Percentiles rank a stretch among this genome's conserved stretches.
phyloP scores from a whole-genome alignment of 163 green algal species.

The Coccomyxa subellipsoidea region DNA sequence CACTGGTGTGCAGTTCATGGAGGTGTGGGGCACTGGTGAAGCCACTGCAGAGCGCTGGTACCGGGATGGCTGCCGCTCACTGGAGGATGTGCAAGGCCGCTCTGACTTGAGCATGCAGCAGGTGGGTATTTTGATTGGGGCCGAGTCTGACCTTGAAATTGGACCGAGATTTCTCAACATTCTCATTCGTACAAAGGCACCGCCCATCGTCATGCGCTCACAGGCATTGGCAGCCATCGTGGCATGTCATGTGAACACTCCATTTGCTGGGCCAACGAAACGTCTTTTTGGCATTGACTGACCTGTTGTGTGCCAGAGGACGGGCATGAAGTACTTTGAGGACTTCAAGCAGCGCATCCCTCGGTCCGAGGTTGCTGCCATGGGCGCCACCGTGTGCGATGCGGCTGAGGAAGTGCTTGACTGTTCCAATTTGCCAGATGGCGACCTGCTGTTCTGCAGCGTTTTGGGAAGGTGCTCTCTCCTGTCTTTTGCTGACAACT shows the following conservation, averaged over 20 bases:
- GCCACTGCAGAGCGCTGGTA: constrained; percentile 56
- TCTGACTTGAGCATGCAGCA: constrained; percentile 52
- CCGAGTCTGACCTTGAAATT: neutral
- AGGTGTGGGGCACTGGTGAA: constrained; percentile 62
- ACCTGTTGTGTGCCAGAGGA: constrained; percentile 21
- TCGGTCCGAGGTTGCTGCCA: constrained; percentile 36
- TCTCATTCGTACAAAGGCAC: too few relatives aligned
- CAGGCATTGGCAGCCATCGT: too few relatives aligned
- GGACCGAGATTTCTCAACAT: too few relatives aligned
- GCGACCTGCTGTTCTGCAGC: constrained; percentile 21
- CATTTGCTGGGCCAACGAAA: too few relatives aligned
- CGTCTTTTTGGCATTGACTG: too few relatives aligned
- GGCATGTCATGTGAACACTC: neutral
- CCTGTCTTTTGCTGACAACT: too few relatives aligned
- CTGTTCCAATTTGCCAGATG: constrained; percentile 3
- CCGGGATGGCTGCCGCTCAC: constrained; percentile 32
- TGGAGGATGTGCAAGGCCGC: constrained; percentile 25
- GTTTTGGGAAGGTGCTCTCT: neutral
- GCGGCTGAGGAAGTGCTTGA: constrained; percentile 8
- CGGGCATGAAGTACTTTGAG: constrained; percentile 59
- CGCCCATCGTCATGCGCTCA: neutral
- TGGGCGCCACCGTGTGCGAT: constrained; percentile 30
- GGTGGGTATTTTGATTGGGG: constrained; percentile 4
- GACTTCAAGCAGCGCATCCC: constrained; percentile 59
- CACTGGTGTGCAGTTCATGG: constrained; percentile 23